Base-by-base conservation (phyloP, 2,329 filamentous ascomycete species). In the Epichloe glyceriae region DNA sequence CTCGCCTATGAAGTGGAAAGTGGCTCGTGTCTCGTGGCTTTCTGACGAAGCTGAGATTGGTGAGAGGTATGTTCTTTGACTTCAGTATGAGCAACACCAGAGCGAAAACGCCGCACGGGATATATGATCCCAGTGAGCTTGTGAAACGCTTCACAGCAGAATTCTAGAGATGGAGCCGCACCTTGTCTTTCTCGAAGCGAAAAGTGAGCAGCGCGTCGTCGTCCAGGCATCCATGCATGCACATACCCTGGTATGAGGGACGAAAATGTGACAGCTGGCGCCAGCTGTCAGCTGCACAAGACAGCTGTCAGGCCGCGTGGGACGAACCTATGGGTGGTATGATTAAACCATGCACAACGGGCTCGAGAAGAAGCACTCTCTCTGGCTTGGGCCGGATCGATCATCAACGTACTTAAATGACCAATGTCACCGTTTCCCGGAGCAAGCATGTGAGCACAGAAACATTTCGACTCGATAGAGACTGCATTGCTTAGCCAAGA, bases 151-250 rank as follows among this genome's bases (percentile, higher is more conserved):
- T 40, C 5, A 47, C 40, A 22, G 30, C 47, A 49, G 46, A 17
- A 34, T n/a, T 39, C 33, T 37, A 22, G 34, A 37, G 45, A 40
- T 39, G 41, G 42, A 39, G 50, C 20, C 19, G 26, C 22, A 46
- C 19, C 38, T 26, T 47, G 43, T 46, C 20, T 26, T 37, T 33
- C 12, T 46, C 20, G 42, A 50, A 50, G 44, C n/a, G 35, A 42
- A 49, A 12, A 22, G 39, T 20, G 14, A 47, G 46, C 20, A 49
- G 42, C 26, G 42, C 42, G 42, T 46, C 40, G 42, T 34, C 22
- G 26, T 33, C 42, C 17, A 50, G 43, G 43, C 49, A 47, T 41
- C 43, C 49, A 50, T 41, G 49, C 46, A 35, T 39, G 44, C n/a
- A 11, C 5, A 2, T 22, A 40, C 7, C 12, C 12, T 5, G 40